phyloP scores from a whole-genome alignment of 163 green algal species.

The Volvox carteri region DNA sequence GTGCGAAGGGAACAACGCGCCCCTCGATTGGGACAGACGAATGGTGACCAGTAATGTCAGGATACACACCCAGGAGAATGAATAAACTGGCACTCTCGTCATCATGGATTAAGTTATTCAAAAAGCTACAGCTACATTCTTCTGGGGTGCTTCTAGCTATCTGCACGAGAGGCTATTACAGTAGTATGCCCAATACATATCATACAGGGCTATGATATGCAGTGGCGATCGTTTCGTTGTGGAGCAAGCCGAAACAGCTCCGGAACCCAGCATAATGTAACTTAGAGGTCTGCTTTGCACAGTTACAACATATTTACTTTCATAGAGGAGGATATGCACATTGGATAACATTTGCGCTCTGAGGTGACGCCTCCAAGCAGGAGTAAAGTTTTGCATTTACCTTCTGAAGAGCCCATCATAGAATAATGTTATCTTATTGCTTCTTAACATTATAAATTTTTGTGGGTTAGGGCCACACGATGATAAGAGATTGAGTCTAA shows the following conservation, averaged over 20 bases:
- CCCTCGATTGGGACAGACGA: neutral
- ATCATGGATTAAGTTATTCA: neutral
- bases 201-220: neutral
- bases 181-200: neutral
- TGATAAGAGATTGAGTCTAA: too few species aligned
- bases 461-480: too few species aligned
- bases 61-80: neutral
- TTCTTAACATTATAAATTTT: too few species aligned
- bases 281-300: neutral
- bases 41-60: neutral
- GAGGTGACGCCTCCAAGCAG: too few species aligned
- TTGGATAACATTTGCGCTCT: too few species aligned
- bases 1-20: neutral
- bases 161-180: neutral
- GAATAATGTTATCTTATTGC: too few species aligned
- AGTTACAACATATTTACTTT: too few species aligned
- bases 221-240: too few species aligned
- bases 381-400: too few species aligned
- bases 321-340: too few species aligned
- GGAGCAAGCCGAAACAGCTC: too few species aligned
- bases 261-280: neutral
- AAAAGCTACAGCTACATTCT: conserved; percentile 15
- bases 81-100: neutral
- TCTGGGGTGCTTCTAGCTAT: neutral
- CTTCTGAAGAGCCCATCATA: too few species aligned